Conservation (phyloP, 352 stramenopile genomes). For the Globisporangium uncinulatum region DNA sequence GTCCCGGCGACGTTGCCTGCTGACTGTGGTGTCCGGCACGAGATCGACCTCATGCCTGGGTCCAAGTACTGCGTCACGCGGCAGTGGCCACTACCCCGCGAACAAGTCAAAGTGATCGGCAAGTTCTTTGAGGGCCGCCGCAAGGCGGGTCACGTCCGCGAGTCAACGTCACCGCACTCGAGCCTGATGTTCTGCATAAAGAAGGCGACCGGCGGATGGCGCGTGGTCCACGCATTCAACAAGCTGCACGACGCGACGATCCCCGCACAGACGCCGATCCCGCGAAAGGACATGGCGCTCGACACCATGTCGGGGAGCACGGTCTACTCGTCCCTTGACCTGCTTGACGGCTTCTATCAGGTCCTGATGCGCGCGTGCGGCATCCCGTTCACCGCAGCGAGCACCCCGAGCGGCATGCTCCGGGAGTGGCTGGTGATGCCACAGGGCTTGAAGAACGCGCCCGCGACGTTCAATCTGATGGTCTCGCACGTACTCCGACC, state of each 20-base stretch:
- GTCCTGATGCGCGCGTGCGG: slow-evolving; percentile 14
- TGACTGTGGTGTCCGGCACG: slow-evolving; percentile 17
- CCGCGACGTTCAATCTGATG: slow-evolving; percentile 21
- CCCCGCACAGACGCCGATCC: slow-evolving; percentile 24
- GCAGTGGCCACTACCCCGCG: slow-evolving; percentile 20
- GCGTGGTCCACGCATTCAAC: slow-evolving; percentile 29
- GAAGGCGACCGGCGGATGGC: slow-evolving; percentile 18
- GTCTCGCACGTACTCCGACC: slow-evolving; percentile 5
- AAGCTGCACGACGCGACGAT: slow-evolving; percentile 26
- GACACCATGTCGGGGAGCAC: slow-evolving; percentile 20
- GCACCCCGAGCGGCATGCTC: slow-evolving; percentile 18
- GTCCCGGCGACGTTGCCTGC: slow-evolving; percentile 9
- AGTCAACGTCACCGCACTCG: slow-evolving; percentile 16
- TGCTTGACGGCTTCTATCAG: slow-evolving; percentile 27
- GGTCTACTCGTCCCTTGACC: slow-evolving; percentile 24
- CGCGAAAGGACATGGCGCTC: slow-evolving; percentile 20
- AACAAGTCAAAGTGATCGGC: slow-evolving; percentile 21
- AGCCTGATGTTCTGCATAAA: slow-evolving; percentile 23
- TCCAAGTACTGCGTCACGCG: slow-evolving; percentile 26
- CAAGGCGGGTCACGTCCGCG: slow-evolving; percentile 12
- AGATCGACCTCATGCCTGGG: slow-evolving; percentile 20
- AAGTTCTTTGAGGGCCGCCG: slow-evolving; percentile 15
- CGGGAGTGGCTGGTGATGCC: slow-evolving; percentile 26
- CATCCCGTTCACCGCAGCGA: slow-evolving; percentile 16
- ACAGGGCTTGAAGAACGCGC: slow-evolving; percentile 16